Conservation (phyloP, 169 alveolate species). For the Eimeria tenella region DNA sequence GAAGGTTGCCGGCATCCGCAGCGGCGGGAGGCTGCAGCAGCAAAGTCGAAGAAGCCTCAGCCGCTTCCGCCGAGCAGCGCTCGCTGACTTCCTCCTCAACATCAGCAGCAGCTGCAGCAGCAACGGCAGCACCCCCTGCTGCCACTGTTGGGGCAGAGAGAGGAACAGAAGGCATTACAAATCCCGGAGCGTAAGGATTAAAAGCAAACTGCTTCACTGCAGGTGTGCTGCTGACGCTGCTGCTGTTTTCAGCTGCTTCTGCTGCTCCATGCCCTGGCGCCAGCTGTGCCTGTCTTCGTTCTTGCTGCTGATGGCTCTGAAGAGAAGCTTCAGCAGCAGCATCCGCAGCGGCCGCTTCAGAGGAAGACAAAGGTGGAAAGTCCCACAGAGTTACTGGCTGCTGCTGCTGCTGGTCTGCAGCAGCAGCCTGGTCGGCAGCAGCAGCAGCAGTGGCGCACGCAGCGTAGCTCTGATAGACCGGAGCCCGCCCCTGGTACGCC, state of each 20-base stretch:
- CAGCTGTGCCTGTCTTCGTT: conserved; percentile 27
- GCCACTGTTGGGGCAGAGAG: background rate
- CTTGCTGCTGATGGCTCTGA: conserved; percentile 26
- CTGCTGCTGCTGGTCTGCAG: conserved; percentile 22
- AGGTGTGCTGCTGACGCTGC: conserved; percentile 28
- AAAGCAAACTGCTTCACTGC: conserved; percentile 26
- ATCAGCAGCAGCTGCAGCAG: conserved; percentile 18
- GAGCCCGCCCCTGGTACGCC: conserved; percentile 52
- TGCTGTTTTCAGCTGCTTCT: conserved; percentile 9
- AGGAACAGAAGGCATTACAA: conserved; percentile 40
- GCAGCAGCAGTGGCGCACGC: conserved; percentile 59
- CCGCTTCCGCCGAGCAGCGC: conserved; percentile 44
- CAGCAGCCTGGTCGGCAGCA: conserved; percentile 40
- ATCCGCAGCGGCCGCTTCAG: background rate
- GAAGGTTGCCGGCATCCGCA: conserved; percentile 21
- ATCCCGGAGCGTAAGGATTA: conserved; percentile 43
- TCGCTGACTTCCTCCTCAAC: conserved; percentile 25
- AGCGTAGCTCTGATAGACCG: conserved; percentile 49
- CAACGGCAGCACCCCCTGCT: conserved; percentile 2
- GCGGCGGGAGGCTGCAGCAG: conserved; percentile 45
- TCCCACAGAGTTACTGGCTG: conserved; percentile 14
- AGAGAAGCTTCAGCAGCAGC: conserved; percentile 37
- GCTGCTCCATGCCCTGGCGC: background rate
- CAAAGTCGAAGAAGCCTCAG: conserved; percentile 11
- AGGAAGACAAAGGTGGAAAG: conserved; percentile 49